Evolutionary conservation across 306 rosid genomes (phyloP), one percentile per base, ranked within the genome.

Genomic region (Begonia fuchsioides): DNA sequence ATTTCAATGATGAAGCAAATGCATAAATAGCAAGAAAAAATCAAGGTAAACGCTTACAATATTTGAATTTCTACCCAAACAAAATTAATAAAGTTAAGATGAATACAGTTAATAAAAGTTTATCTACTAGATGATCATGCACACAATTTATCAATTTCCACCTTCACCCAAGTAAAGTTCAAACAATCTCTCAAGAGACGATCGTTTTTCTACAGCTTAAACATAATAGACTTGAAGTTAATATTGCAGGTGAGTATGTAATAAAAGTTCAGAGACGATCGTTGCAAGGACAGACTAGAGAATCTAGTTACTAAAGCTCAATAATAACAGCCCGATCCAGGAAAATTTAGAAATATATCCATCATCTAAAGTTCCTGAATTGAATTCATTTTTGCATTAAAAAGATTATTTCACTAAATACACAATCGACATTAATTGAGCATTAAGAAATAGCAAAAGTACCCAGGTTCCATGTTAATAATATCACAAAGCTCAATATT

Each of bases 401-500:
- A 41, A 41, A 41, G 14, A 6, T 5, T 41, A 41, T 10, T 41
- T 5, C 45, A 10, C 12, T n/a, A 10, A 41, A 6, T 41, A 41
- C 45, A 41, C 35, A 26, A 26, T 4, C 35, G 3, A 26, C 35
- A 5, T 26, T 26, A 8, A 26, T 26, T 26, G 35, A 41, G 45
- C 45, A n/a, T 41, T n/a, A 41, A 41, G 45, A 45, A 35, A 19
- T 18, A 18, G 32, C 15, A 2, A 35, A 26, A 63, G 52, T 35
- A 92, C 96, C 93, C 82, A 11, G 94, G 98, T 17, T 82, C 83
- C 74, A 67, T 65, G 46, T 85, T 92, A 57, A 85, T 81, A 58
- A 85, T 71, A 72, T 92, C 98, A 47, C 98, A 92, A 47, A 92
- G 57, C 66, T 92, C 98, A 12, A 92, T 77, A 68, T 92, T 92